Conservation (phyloP, 176 grass and related monocot genomes). For the Chrysopogon serrulatus region DNA sequence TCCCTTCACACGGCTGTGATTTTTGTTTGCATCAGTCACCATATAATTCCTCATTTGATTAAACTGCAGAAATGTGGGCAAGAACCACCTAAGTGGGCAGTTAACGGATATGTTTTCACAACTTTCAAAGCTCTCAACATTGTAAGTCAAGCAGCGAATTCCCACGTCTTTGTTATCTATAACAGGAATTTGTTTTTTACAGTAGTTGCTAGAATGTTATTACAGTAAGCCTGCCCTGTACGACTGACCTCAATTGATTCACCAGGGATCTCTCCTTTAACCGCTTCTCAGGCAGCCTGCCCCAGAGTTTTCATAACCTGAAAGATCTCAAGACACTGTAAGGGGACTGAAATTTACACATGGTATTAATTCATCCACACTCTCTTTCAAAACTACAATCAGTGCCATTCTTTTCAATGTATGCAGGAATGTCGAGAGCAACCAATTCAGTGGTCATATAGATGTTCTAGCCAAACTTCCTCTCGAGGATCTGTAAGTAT, state of each 20-base stretch:
- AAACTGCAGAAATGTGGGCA: slow-evolving; percentile 63
- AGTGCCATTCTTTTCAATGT: slow-evolving; percentile 4
- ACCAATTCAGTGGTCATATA: slow-evolving; percentile 74
- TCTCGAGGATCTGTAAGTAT: slow-evolving; percentile 81
- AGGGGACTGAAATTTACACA: slow-evolving; percentile 31
- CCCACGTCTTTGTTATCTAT: neutral
- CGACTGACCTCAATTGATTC: slow-evolving; percentile 7
- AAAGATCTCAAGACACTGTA: slow-evolving; percentile 74
- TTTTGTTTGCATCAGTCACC: neutral
- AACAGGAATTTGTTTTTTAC: neutral
- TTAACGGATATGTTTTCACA: slow-evolving; percentile 85
- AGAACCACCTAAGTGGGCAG: slow-evolving; percentile 77
- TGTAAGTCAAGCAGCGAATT: slow-evolving; percentile 55
- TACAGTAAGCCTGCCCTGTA: neutral
- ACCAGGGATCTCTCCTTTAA: slow-evolving; percentile 97
- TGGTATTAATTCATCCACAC: neutral
- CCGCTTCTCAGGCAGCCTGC: slow-evolving; percentile 77
- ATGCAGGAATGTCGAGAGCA: slow-evolving; percentile 78
- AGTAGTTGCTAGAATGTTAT: neutral
- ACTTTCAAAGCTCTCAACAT: slow-evolving; percentile 59
- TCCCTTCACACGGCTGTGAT: neutral
- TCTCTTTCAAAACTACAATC: slow-evolving; percentile 1
- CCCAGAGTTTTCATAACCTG: slow-evolving; percentile 67
- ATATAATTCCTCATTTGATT: neutral
- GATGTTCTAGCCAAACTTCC: slow-evolving; percentile 61